These are phyloP conservation scores for Aurinia saxatilis DNA, from an alignment of 345 rosid genomes.

Conservation along the genomic window DNA sequence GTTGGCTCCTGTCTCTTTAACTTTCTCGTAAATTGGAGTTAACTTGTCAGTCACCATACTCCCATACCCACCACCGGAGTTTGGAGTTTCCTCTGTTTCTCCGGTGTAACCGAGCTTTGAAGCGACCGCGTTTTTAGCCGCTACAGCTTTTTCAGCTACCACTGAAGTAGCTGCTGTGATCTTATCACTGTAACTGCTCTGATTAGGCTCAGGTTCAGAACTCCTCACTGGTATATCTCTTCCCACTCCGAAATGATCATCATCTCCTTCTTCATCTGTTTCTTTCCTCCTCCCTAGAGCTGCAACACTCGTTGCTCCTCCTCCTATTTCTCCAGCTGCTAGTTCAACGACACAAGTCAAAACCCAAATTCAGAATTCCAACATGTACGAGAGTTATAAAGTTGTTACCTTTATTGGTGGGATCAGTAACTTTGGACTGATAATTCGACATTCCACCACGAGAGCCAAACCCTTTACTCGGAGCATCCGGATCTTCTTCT, in stretches of 20 bases:
- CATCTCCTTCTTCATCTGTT: constrained; percentile 5
- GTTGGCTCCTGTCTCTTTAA: constrained; percentile 35
- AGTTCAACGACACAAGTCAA: neutral
- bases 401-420: constrained; percentile 27
- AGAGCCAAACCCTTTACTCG: constrained; percentile 17
- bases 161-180: constrained; percentile 38
- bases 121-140: constrained; percentile 42
- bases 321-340: constrained; percentile 23
- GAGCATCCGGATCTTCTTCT: constrained; percentile 53
- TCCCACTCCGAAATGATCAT: neutral
- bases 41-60: constrained; percentile 33
- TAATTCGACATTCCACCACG: constrained; percentile 36
- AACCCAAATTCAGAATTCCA: neutral
- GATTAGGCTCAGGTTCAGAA: constrained; percentile 9
- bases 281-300: constrained; percentile 1
- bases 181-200: constrained; percentile 40
- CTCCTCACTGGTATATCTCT: constrained; percentile 7
- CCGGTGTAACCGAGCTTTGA: constrained; percentile 56
- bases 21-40: constrained; percentile 46
- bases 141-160: constrained; percentile 40
- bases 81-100: neutral
- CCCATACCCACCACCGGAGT: constrained; percentile 34
- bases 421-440: constrained; percentile 49
- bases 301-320: neutral
- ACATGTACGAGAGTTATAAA: neutral